Base-by-base conservation (phyloP, 805 yeast genomes). In the Debaryomyces tyrocola region DNA sequence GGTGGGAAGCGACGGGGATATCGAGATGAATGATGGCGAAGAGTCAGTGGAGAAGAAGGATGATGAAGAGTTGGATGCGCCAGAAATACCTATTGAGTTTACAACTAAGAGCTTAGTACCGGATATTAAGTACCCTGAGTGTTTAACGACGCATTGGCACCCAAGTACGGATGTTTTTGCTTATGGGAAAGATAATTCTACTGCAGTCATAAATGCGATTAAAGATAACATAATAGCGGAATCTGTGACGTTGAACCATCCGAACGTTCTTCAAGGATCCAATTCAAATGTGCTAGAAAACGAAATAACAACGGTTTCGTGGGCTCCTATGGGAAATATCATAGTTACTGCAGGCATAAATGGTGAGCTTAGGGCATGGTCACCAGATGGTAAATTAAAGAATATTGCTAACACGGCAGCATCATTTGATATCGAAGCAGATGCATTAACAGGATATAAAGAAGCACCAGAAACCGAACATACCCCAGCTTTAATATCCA, bases 331-430 rank as follows among this genome's bases (percentile, higher is more conserved):
- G 44, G 96, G 96, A 0, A 69, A 77, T 35, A 54, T 74, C 11
- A 62, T 90, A 2, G 73, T 85, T 11, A 85, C 91, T 0, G 86
- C 84, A 2, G 75, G 83, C 2, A 80, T 76, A 45, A 76, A 76
- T 56, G 96, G 96, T 11, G 92, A 86, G 55, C 56, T 90, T 7
- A 68, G 92, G 46, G 70, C 87, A n/a, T 90, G 96, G 96, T 77
- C 83, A 9, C 72, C 79, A 0, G 84, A 81, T 40, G 96, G 96
- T 0, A 75, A 77, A 27, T 68, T 89, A 33, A 71, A 79, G 48
- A 84, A 82, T 49, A 59, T 72, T 14, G 69, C 69, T 31, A 69
- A 63, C 43, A 45, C 55, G 1, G 33, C 42, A 12, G 42, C 33
- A 11, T 17, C 20, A 9, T n/a, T 18, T 6, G 35, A 18, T 6